Evolutionary conservation across 139 green algal genomes (phyloP).

Genomic region (Desmodesmus armatus): DNA sequence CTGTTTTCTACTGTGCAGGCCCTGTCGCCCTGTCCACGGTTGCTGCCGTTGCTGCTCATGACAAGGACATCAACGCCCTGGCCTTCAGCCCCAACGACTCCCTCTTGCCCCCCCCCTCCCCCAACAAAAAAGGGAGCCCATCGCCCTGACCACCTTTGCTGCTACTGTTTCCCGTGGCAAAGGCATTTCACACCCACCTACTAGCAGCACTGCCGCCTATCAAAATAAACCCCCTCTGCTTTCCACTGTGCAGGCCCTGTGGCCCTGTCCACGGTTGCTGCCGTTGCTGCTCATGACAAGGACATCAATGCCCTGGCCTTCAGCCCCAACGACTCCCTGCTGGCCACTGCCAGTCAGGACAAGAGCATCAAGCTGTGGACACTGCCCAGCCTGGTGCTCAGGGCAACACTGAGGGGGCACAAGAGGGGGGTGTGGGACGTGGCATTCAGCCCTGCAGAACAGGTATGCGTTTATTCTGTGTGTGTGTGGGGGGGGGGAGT

Average conservation of each 20-base stretch:
- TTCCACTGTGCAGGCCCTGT: constrained; percentile 4
- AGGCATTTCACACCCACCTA: no score
- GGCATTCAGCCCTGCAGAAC: constrained; percentile 92
- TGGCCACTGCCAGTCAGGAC: constrained; percentile 89
- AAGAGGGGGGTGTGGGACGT: constrained; percentile 94
- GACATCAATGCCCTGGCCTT: constrained; percentile 96
- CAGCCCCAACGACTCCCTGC: constrained; percentile 80
- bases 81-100: constrained; percentile 87
- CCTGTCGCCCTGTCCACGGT: constrained; percentile 47
- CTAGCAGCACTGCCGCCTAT: no score
- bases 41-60: constrained; percentile 91
- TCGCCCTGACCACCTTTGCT: no score
- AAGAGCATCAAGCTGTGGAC: constrained; percentile 88
- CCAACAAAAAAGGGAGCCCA: no score
- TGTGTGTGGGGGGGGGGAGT: neutral
- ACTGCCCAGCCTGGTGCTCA: constrained; percentile 81
- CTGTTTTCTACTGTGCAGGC: no score
- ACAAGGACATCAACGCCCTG: constrained; percentile 98
- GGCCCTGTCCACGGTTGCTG: constrained; percentile 60
- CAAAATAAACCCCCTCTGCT: no score
- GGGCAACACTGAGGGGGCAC: constrained; percentile 82
- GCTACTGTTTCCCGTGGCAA: no score
- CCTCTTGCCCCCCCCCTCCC: no score
- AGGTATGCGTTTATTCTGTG: constrained; percentile 42
- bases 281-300: constrained; percentile 96